A percentile compares a stretch with the other conserved stretches of the same genome.
phyloP scores from a whole-genome alignment of 441 rosid species.

The Euphorbia corollata region DNA sequence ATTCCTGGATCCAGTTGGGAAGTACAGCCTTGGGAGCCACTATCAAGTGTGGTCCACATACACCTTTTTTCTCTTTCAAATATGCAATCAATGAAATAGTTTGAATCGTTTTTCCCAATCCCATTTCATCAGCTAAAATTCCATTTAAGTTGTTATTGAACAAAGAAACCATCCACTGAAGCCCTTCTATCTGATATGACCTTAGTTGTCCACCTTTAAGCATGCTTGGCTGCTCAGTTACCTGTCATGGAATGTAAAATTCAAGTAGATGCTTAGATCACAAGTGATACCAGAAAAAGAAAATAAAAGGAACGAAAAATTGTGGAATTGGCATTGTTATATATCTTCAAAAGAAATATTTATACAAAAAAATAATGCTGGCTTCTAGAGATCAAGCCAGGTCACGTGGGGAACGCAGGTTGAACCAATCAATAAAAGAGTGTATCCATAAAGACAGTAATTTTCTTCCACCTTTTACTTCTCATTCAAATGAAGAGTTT shows the following conservation, averaged over 20 bases:
- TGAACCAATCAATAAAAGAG: neutral
- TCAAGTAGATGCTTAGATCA: conserved; percentile 22
- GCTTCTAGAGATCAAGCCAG: neutral
- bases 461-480: neutral
- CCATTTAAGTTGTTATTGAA: conserved; percentile 97
- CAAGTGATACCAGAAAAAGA: neutral
- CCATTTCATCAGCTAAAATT: conserved; percentile 99
- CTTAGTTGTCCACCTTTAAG: conserved; percentile 96
- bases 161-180: conserved; percentile 98
- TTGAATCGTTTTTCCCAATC: conserved; percentile 97
- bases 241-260: conserved; percentile 42
- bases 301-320: neutral
- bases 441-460: neutral
- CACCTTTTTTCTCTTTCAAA: conserved; percentile 84
- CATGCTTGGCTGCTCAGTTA: conserved; percentile 85
- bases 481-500: conserved; percentile 2
- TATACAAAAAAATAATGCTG: conserved; percentile 7
- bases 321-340: neutral
- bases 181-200: conserved; percentile 93
- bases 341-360: conserved; percentile 11
- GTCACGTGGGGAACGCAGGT: neutral
- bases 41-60: conserved; percentile 85
- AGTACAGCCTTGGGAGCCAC: conserved; percentile 99
- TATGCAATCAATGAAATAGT: conserved; percentile 90
- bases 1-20: conserved; percentile 95